phyloP scores from a whole-genome alignment of 306 rosid species.

The Biancaea sappan region DNA sequence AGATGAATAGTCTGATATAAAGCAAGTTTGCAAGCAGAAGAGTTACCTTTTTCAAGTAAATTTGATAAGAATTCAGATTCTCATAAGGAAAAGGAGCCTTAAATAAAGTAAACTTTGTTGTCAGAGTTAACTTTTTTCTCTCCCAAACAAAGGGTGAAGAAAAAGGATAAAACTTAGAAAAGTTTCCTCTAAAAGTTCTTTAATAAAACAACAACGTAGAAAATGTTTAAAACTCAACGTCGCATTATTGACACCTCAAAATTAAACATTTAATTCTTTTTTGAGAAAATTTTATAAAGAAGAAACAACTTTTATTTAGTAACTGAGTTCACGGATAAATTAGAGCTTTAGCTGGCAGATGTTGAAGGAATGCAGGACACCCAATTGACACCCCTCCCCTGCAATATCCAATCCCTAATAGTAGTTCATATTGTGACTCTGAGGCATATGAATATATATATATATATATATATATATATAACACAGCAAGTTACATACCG shows the following conservation, averaged over 20 bases:
- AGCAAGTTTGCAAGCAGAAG: background rate
- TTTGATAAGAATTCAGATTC: background rate
- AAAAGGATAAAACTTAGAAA: background rate
- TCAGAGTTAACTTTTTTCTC: background rate
- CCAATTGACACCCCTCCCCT: background rate
- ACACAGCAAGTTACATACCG: slow-evolving; percentile 36
- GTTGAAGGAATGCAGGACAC: background rate
- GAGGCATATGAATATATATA: too few relatives aligned
- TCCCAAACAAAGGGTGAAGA: background rate
- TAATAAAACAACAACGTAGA: too few relatives aligned
- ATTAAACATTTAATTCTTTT: too few relatives aligned
- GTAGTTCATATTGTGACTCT: background rate
- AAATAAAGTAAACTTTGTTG: background rate
- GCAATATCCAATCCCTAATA: background rate
- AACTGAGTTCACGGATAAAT: too few relatives aligned
- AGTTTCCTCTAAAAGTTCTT: too few relatives aligned
- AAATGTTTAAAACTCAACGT: too few relatives aligned
- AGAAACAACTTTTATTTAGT: too few relatives aligned
- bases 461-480: too few relatives aligned
- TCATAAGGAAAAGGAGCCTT: background rate
- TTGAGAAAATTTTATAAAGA: too few relatives aligned
- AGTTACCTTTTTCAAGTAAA: background rate
- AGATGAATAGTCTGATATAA: background rate
- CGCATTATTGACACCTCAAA: too few relatives aligned
- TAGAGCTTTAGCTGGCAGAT: too few relatives aligned